Evolutionary conservation across 371 early-diverging fungal species (phyloP), one percentile per base, ranked within the genome.

Genomic region (Mucor piriformis): DNA sequence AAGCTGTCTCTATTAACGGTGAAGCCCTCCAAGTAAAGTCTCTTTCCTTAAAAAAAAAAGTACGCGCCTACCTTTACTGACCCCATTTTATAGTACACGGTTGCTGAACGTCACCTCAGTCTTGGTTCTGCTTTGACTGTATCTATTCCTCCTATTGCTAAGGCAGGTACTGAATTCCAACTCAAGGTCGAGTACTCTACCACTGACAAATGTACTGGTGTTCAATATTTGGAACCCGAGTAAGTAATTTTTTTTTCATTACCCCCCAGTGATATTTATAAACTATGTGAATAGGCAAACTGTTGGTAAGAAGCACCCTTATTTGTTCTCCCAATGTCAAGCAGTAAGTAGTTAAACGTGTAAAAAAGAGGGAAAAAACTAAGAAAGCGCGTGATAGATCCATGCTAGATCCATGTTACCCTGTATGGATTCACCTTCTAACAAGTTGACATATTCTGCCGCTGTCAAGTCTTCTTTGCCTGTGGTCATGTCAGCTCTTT

Each of bases 241-340:
- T 87, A 81, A 63, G 72, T 64, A 16, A 12, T 21, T 48, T 53
- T 2, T 33, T 13, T 47, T 15, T 13, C n/a, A n/a, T 6, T 42
- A 3, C 38, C 3, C 18, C 1, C 18, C 23, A 4, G 33, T 13
- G 24, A 24, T 21, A 18, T 24, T 13, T 6, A 29, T 35, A 15
- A 27, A 20, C 34, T 5, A 46, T n/a, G n/a, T n/a, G n/a, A n/a
- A n/a, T 63, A 86, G 84, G 59, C 98, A 97, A 81, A 98, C 98
- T 10, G 86, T 90, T 15, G 98, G 97, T 50, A 95, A 95, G 76
- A 85, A 87, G 64, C 83, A 92, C 59, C 97, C 98, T 23, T 98
- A 96, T 66, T 76, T 97, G 59, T 97, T 96, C 74, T 94, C 95
- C 27, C 98, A 97, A 74, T 96, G 98, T 76, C 95, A 98, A 74